These are phyloP conservation scores for Daldinia concentrica DNA, from an alignment of 495 filamentous ascomycete species.

Conservation along the genomic window DNA sequence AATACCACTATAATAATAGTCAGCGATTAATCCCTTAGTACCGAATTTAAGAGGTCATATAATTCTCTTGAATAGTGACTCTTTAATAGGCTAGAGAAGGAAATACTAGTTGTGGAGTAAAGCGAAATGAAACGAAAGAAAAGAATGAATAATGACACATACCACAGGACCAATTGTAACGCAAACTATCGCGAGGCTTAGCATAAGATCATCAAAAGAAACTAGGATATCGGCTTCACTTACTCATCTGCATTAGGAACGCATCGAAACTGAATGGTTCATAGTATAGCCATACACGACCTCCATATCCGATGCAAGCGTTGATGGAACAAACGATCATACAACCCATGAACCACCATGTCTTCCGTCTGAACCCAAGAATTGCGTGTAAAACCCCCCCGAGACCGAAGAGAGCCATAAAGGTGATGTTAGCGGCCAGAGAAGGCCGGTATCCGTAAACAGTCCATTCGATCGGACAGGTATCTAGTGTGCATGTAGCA, in stretches of 20 bases:
- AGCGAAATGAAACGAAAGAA: too few relatives aligned
- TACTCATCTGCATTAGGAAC: background rate
- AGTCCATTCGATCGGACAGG: background rate
- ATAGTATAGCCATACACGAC: background rate
- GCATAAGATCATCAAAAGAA: background rate
- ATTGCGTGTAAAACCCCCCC: background rate
- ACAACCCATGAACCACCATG: background rate
- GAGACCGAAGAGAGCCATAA: background rate
- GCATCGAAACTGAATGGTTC: background rate
- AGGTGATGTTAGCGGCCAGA: background rate
- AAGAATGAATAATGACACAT: too few relatives aligned
- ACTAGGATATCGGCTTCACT: background rate
- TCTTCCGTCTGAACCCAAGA: background rate
- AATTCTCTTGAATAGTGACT: too few relatives aligned
- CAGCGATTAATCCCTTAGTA: too few relatives aligned
- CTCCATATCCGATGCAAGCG: background rate
- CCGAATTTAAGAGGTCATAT: too few relatives aligned
- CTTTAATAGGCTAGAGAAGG: too few relatives aligned
- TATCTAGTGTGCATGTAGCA: background rate
- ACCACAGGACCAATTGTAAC: background rate
- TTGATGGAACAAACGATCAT: background rate
- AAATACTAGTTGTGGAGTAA: too few relatives aligned
- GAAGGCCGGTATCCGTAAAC: conserved; percentile 1
- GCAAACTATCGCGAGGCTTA: background rate
- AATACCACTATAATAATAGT: background rate